Evolutionary conservation across 2,329 filamentous ascomycete species (phyloP).

Genomic region (Didymella arachidicola): DNA sequence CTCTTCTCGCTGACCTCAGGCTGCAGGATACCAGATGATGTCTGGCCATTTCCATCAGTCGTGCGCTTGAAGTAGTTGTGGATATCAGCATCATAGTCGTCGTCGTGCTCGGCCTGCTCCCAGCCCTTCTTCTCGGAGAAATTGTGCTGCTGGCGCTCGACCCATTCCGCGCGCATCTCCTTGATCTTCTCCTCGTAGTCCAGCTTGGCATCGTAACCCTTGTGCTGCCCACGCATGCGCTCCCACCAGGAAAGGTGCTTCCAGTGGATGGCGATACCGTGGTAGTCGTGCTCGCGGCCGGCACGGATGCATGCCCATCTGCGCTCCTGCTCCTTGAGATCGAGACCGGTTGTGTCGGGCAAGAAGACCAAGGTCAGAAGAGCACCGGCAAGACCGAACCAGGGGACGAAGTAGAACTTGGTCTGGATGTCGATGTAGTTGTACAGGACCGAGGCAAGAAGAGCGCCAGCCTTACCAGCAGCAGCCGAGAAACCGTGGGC

Average conservation of each 20-base stretch:
- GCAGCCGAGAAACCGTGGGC: constrained; percentile 96
- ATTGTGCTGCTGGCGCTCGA: constrained; percentile 64
- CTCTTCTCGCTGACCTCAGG: constrained; percentile 27
- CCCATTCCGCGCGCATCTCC: constrained; percentile 72
- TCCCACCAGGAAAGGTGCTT: constrained; percentile 90
- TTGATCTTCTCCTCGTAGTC: constrained; percentile 86
- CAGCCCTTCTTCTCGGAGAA: constrained; percentile 43
- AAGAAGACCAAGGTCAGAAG: constrained; percentile 84
- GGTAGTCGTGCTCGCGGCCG: constrained; percentile 82
- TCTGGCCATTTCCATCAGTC: constrained; percentile 29
- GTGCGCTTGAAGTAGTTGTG: constrained; percentile 47
- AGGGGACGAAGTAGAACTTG: constrained; percentile 92
- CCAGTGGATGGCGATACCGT: constrained; percentile 90
- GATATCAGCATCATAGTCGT: constrained; percentile 41
- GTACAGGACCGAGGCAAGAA: constrained; percentile 87
- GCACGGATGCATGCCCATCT: constrained; percentile 87
- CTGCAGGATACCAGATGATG: constrained; percentile 19
- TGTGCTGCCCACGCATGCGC: constrained; percentile 77
- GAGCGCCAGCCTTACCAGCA: constrained; percentile 85
- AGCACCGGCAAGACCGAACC: constrained; percentile 91
- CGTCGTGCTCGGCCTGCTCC: constrained; percentile 40
- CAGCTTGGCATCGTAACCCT: constrained; percentile 78
- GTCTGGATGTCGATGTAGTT: constrained; percentile 88
- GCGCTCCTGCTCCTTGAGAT: constrained; percentile 96
- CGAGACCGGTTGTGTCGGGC: constrained; percentile 95